Evolutionary conservation across 805 yeast species (phyloP).

Genomic region (Yarrowia alimentaria): DNA sequence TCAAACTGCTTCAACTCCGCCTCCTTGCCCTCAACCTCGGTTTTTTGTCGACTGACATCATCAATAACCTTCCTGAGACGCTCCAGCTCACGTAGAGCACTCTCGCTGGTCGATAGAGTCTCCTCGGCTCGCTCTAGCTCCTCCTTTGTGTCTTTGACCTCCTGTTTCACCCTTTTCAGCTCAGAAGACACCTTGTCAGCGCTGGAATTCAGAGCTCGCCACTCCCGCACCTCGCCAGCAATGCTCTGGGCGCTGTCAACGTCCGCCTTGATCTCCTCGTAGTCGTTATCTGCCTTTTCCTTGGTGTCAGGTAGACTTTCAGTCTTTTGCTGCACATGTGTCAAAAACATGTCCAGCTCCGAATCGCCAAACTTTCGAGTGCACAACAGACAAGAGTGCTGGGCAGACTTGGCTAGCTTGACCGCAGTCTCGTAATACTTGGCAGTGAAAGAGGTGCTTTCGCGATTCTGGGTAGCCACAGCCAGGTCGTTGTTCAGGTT

Average conservation of each 20-base stretch:
- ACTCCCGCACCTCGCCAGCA: conserved; percentile 18
- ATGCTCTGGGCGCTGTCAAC: conserved; percentile 30
- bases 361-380: conserved; percentile 54
- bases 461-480: conserved; percentile 59
- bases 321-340: conserved; percentile 37
- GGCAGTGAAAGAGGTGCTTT: conserved; percentile 65
- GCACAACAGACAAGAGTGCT: conserved; percentile 69
- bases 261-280: conserved; percentile 37
- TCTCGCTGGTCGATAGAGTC: conserved; percentile 29
- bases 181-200: conserved; percentile 29
- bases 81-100: conserved; percentile 31
- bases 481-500: conserved; percentile 51
- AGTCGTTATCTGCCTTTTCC: conserved; percentile 37
- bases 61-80: conserved; percentile 38
- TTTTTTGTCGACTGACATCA: conserved; percentile 33
- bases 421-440: conserved; percentile 71
- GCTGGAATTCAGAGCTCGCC: conserved; percentile 14
- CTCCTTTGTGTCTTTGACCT: conserved; percentile 36
- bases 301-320: conserved; percentile 40
- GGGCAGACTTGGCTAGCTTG: conserved; percentile 51
- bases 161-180: conserved; percentile 30
- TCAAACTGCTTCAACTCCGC: conserved; percentile 35
- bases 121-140: conserved; percentile 32
- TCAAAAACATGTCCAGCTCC: conserved; percentile 32
- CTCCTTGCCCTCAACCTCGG: not conserved